Evolutionary conservation across 352 stramenopile species (phyloP), one percentile per base, ranked within the genome.

Genomic region (Pythium sp.): DNA sequence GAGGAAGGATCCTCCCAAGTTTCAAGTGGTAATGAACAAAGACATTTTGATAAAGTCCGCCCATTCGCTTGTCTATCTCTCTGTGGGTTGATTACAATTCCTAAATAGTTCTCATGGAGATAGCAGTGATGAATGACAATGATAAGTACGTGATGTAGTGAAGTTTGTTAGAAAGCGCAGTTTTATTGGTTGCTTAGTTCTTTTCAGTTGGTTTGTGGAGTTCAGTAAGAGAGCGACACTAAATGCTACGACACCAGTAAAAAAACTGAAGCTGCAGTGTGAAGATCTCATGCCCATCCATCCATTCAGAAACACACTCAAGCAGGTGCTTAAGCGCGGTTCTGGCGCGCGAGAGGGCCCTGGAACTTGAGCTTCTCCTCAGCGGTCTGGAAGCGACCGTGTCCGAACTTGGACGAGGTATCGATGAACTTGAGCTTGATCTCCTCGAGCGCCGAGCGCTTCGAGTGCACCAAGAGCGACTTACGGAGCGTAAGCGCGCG

Each of bases 361-460:
- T 99, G 79, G 92, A 98, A 99, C 86, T 99, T 99, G 77, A 91
- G 91, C 94, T 99, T 99, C 86, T 99, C 98, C 71, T 99, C 98
- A 26, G 81, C 81, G 57, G 98, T 99, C 88, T 99, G 98, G 97
- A 99, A 99, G 66, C 98, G 95, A 87, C 98, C 98, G 86, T 99
- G 98, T 76, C 98, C 98, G 82, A 99, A 98, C 92, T 99, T 99
- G 66, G 96, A 99, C 75, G 92, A 98, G 68, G 93, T 98, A 78
- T 98, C 93, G 82, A 98, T 98, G 77, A 98, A 98, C 85, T 96
- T 97, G 82, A 98, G 87, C 72, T 89, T 94, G 82, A 98, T 98
- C 71, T 97, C 84, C 81, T 99, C 98, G 68, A 99, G 87, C 70
- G 99, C 97, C 78, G 95, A 97, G 73, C 97, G 93, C 77, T 96